These are phyloP conservation scores for Tolypocladium amazonense DNA, from an alignment of 2,329 filamentous ascomycete species.

Conservation along the genomic window DNA sequence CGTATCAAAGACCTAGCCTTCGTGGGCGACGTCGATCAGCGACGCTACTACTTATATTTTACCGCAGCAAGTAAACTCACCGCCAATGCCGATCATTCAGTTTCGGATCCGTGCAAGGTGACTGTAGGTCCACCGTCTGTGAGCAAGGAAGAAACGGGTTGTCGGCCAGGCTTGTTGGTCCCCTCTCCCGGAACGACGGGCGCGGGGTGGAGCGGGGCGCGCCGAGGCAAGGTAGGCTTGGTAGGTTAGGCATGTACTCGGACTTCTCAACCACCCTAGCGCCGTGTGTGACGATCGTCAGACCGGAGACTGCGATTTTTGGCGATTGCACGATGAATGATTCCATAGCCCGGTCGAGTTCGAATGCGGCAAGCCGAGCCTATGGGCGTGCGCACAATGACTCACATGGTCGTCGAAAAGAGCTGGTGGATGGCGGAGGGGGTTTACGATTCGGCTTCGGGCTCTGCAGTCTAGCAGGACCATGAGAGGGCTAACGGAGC, in stretches of 20 bases:
- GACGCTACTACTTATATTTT: background rate
- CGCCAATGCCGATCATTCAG: background rate
- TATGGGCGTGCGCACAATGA: background rate
- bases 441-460: background rate
- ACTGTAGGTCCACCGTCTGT: background rate
- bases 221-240: too few relatives aligned
- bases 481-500: background rate
- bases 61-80: background rate
- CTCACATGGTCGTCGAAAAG: background rate
- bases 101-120: background rate
- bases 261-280: background rate
- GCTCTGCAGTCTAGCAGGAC: background rate
- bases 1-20: background rate
- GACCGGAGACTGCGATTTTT: background rate
- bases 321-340: background rate
- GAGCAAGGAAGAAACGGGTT: background rate
- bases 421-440: too few relatives aligned
- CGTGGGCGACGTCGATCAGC: background rate
- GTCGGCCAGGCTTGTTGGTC: background rate
- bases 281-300: background rate
- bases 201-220: background rate
- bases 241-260: background rate
- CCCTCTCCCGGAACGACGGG: background rate
- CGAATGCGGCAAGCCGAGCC: background rate
- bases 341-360: background rate